phyloP scores from a whole-genome alignment of 2,329 filamentous ascomycete species.

The Alternaria ventricosa region DNA sequence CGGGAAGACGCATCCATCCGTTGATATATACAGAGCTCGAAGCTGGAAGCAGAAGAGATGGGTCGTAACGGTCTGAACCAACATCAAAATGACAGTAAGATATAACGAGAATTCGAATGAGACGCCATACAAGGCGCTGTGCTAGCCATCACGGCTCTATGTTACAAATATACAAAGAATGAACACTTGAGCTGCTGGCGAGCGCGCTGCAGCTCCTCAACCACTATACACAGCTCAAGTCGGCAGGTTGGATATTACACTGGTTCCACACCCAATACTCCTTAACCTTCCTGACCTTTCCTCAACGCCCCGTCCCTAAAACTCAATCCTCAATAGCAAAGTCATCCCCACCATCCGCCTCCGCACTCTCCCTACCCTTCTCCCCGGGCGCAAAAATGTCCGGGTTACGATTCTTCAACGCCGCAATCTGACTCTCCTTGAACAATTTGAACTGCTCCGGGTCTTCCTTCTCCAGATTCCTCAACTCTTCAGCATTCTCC shows the following conservation, averaged over 20 bases:
- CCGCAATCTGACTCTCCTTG: constrained; percentile 47
- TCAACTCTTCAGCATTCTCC: constrained; percentile 71
- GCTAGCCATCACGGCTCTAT: neutral
- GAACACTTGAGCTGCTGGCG: neutral
- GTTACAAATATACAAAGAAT: constrained; percentile 1
- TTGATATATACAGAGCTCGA: fast-evolving
- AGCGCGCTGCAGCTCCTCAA: neutral
- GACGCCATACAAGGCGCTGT: neutral
- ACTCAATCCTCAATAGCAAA: constrained; percentile 12
- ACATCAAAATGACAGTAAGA: neutral
- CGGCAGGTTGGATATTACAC: neutral
- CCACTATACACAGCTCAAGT: neutral
- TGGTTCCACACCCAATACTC: neutral
- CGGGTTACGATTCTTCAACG: constrained; percentile 45
- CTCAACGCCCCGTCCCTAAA: neutral
- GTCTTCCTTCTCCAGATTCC: constrained; percentile 58
- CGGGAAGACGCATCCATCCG: neutral
- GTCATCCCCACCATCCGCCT: neutral
- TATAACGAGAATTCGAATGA: neutral
- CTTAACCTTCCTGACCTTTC: neutral
- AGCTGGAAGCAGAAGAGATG: too few species aligned
- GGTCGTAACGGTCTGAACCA: too few species aligned
- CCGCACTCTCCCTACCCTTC: neutral
- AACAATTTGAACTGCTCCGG: constrained; percentile 42
- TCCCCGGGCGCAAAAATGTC: constrained; percentile 23